These are phyloP conservation scores for Erigeron canadensis DNA, from an alignment of 129 eudicot genomes.

Conservation along the genomic window DNA sequence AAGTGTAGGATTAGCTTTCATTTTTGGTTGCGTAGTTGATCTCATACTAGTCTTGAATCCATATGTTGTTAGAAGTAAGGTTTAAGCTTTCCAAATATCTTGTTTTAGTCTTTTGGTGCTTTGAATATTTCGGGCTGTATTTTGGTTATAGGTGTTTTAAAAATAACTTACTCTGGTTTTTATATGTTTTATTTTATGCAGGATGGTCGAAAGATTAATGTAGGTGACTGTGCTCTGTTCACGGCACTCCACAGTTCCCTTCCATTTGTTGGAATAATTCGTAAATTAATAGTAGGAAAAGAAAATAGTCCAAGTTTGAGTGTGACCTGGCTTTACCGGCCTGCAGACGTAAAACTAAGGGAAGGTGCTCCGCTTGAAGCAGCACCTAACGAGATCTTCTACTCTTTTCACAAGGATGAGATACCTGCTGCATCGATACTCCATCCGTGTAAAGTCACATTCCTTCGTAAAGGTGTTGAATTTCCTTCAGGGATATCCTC, in stretches of 20 bases:
- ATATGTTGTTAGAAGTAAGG: not conserved
- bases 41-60: not conserved
- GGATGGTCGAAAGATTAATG: constrained; percentile 68
- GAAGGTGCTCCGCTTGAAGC: constrained; percentile 52
- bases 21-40: constrained; percentile 9
- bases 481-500: constrained; percentile 75
- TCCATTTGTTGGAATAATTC: constrained; percentile 75
- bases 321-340: constrained; percentile 82
- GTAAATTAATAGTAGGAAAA: constrained; percentile 42
- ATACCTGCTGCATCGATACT: constrained; percentile 83
- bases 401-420: constrained; percentile 86
- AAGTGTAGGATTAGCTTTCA: not conserved
- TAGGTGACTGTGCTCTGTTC: constrained; percentile 89
- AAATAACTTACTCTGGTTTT: not conserved
- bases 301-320: constrained; percentile 47
- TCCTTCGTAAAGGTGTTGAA: constrained; percentile 75
- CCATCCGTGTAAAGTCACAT: constrained; percentile 93
- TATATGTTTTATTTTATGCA: constrained; percentile 30
- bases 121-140: too few relatives aligned
- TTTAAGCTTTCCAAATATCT: not conserved
- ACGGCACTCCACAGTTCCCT: constrained; percentile 58
- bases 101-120: too few relatives aligned
- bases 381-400: constrained; percentile 69
- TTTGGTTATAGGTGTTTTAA: not conserved
- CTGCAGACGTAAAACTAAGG: constrained; percentile 63